Conservation (phyloP, 2,329 filamentous ascomycete genomes). For the Colletotrichum karsti region DNA sequence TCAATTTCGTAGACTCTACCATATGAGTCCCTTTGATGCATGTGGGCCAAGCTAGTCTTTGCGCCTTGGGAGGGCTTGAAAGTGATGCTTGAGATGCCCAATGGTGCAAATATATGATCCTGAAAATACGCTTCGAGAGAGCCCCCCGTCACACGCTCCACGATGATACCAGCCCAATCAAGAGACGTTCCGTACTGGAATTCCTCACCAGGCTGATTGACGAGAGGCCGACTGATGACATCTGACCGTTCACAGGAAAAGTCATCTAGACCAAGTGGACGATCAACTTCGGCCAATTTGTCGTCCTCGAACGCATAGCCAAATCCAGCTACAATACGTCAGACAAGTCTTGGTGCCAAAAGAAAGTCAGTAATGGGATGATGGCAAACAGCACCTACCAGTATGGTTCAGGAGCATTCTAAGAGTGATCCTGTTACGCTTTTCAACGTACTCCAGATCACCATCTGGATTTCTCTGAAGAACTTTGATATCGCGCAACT, state of each 20-base stretch:
- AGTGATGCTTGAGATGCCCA: conserved; percentile 49
- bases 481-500: conserved; percentile 56
- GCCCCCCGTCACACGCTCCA: conserved; percentile 54
- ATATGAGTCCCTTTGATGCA: not conserved
- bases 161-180: conserved; percentile 62
- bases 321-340: conserved; percentile 43
- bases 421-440: conserved; percentile 51
- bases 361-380: too few species aligned
- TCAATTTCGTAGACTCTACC: not conserved
- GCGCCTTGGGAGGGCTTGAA: conserved; percentile 41
- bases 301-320: conserved; percentile 51
- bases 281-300: not conserved
- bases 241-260: conserved; percentile 29
- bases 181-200: conserved; percentile 59
- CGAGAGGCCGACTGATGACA: conserved; percentile 52
- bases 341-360: too few species aligned
- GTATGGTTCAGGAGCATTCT: conserved; percentile 61
- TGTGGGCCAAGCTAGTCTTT: not conserved
- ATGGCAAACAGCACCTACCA: too few species aligned
- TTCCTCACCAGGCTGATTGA: conserved; percentile 56
- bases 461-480: conserved; percentile 47
- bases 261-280: not conserved
- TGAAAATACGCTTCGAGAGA: conserved; percentile 53
- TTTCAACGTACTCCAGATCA: conserved; percentile 36
- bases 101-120: conserved; percentile 51